Evolutionary conservation across 139 green algal genomes (phyloP), one percentile per base, ranked within the genome.

Genomic region (Haematococcus lacustris): DNA sequence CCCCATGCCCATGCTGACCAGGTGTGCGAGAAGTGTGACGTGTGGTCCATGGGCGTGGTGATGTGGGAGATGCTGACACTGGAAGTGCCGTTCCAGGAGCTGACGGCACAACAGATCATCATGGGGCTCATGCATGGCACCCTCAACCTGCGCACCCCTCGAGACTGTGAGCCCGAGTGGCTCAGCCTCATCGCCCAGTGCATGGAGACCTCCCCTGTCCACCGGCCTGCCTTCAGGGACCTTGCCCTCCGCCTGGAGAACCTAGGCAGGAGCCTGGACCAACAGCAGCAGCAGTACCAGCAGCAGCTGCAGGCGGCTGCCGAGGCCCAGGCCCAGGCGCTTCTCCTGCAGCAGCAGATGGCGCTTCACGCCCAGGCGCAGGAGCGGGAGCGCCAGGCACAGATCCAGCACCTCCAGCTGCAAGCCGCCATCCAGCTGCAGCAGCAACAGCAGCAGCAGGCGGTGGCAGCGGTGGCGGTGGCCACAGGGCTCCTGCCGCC

Each of bases 91-190:
- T 85, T 80, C 51, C 71, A 78, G 39, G 83, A 92, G 70, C 80
- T 93, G 70, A 72, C 77, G 0, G 86, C 88, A 0, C 86, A 90
- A 71, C 77, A 91, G 64, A 91, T 96, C 70, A 79, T 94, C 26
- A 71, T 66, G 43, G 50, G 50, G 17, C 50, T 63, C 47, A 87
- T 88, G 80, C 70, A 83, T 21, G 84, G 83, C 80, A 84, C 76
- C 65, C 79, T 91, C 51, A 80, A 88, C 68, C 82, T 89, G 65
- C 61, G 81, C 70, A 81, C 91, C 2, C 89, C 90, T 17, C 74
- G 78, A 59, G 86, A 80, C 77, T 93, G 87, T 65, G 90, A 95
- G 79, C 81, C 87, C 13, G 83, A 92, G 76, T 95, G 90, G 90
- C 79, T 83, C 0, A 66, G 68, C 1, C 78, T 93, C 43, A 79